Base-by-base conservation (phyloP, 345 rosid species). In the Lagerstroemia speciosa region DNA sequence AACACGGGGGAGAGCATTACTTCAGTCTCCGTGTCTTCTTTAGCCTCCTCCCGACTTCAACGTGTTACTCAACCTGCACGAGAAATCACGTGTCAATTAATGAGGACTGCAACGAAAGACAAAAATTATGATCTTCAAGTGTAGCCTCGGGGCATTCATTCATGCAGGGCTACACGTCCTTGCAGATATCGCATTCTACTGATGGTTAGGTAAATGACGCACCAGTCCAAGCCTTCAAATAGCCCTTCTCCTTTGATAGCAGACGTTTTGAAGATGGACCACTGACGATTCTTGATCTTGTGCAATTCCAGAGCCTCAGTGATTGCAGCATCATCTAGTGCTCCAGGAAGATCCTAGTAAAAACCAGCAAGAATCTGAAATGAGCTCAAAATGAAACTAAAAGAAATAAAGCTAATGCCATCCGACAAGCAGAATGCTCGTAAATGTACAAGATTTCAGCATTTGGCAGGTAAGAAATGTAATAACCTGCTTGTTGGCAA, bases 151-250 rank as follows among this genome's bases (percentile, higher is more conserved):
- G n/a, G n/a, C n/a, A n/a, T n/a, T n/a, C n/a, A n/a, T n/a, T 41
- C 14, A 4, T 41, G 14, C 46, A 41, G 46, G 14, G 10, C n/a
- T 41, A 41, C 16, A 9, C 16, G 10, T 41, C 43, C 24, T 65
- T 32, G 48, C 24, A 26, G 17, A 16, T 40, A 65, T 40, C 22
- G 24, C 16, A 17, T 62, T 30, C 17, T 31, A 64, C 10, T 53
- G 24, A 15, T 14, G 26, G 31, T 65, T 19, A 34, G 19, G 8
- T 36, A 22, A 27, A 27, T 66, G n/a, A 37, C 77, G 81, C 80
- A 88, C 93, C 93, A 88, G 79, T 88, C 89, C 73, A 88, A 75
- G 75, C 93, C 93, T 75, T 88, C 89, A 66, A 83, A 88, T 32
- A 88, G 87, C 58, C 91, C 91, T 76, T 84, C 93, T 45, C 89